Evolutionary conservation across 1,284 basidiomycete species (phyloP).

Genomic region (Puccinia hordei): DNA sequence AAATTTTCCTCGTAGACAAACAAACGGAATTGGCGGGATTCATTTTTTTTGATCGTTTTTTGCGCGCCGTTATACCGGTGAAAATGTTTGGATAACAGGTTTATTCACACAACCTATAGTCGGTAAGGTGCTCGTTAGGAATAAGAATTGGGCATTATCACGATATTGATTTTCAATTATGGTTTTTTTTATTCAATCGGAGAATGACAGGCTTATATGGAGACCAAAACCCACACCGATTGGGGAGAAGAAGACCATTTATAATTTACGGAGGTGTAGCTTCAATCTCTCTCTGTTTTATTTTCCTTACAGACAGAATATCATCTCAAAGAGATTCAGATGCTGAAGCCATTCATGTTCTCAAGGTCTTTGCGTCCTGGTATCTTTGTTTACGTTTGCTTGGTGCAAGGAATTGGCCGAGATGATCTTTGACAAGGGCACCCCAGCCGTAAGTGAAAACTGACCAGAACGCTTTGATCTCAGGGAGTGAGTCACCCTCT

Average conservation of each 20-base stretch:
- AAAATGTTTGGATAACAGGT: constrained; percentile 20
- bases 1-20: not conserved
- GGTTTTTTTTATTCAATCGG: constrained; percentile 51
- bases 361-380: constrained; percentile 8
- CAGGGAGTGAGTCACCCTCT: too few species aligned
- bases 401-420: constrained; percentile 35
- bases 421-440: not conserved
- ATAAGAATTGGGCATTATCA: too few species aligned
- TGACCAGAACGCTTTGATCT: not conserved
- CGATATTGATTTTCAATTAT: constrained; percentile 53
- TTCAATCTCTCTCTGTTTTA: too few species aligned
- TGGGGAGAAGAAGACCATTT: constrained; percentile 54
- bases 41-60: not conserved
- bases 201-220: constrained; percentile 55
- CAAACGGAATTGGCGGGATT: not conserved
- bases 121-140: constrained; percentile 53
- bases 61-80: not conserved
- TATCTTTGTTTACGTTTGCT: constrained; percentile 36
- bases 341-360: not conserved
- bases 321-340: constrained; percentile 34
- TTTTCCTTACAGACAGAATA: constrained; percentile 54
- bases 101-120: constrained; percentile 57
- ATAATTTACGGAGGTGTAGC: constrained; percentile 56
- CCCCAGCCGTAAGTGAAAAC: constrained; percentile 9
- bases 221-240: constrained; percentile 49